Conservation (phyloP, 495 filamentous ascomycete species). For the Platismatia glauca region DNA sequence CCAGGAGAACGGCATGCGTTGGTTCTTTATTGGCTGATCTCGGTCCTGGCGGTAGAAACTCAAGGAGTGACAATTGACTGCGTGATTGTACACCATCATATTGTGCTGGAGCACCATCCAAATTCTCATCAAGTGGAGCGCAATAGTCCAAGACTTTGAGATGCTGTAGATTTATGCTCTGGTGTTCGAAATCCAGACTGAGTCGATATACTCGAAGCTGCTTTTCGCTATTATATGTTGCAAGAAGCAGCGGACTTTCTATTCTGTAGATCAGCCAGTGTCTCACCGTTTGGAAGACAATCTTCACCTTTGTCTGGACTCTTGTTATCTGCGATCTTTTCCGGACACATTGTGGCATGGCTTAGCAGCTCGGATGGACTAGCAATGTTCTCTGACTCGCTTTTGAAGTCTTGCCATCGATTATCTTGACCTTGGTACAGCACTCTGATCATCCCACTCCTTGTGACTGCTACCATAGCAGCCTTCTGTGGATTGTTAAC, state of each 20-base stretch:
- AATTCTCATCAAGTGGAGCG: conserved; percentile 28
- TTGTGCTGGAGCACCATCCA: neutral
- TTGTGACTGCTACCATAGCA: conserved; percentile 61
- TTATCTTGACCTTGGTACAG: conserved; percentile 60
- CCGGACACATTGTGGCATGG: conserved; percentile 61
- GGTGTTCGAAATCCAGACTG: conserved; percentile 43
- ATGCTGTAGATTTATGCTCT: conserved; percentile 40
- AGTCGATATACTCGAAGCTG: conserved; percentile 58
- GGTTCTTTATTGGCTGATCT: conserved; percentile 41
- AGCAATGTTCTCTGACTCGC: conserved; percentile 60
- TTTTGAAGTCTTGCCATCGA: conserved; percentile 55
- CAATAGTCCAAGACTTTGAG: conserved; percentile 40
- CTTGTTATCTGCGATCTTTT: conserved; percentile 48
- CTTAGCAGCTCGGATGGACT: conserved; percentile 64
- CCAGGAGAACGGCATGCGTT: conserved; percentile 54
- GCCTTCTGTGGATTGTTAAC: conserved; percentile 37
- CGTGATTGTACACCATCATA: conserved; percentile 15
- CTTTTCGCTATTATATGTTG: conserved; percentile 55
- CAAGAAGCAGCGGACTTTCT: conserved; percentile 51
- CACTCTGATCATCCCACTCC: conserved; percentile 57
- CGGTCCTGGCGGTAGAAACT: conserved; percentile 53
- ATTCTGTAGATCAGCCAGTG: conserved; percentile 9
- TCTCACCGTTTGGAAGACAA: neutral
- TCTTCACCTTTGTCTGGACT: conserved; percentile 10
- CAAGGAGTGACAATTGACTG: conserved; percentile 53